Evolutionary conservation across 2,329 filamentous ascomycete species (phyloP).

Genomic region (Aulographum hederae): DNA sequence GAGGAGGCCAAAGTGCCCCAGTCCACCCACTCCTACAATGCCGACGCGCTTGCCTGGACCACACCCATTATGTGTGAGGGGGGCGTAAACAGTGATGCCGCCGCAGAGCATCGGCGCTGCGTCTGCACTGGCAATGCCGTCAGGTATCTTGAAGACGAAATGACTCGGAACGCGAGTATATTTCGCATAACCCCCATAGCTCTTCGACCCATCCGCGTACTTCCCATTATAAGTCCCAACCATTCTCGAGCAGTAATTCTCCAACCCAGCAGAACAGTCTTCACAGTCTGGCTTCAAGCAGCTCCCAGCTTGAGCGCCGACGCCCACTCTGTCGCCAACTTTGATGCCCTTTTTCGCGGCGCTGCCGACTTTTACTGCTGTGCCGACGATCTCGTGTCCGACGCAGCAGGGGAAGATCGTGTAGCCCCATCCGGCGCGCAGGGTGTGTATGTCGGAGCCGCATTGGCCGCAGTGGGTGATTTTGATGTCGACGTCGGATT

Average conservation of each 20-base stretch:
- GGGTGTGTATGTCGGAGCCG: constrained; percentile 18
- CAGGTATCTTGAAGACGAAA: constrained; percentile 42
- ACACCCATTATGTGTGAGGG: constrained; percentile 45
- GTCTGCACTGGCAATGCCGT: constrained; percentile 26
- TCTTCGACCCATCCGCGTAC: constrained; percentile 40
- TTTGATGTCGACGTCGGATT: constrained; percentile 15
- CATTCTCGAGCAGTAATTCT: constrained; percentile 22
- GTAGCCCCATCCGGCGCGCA: constrained; percentile 16
- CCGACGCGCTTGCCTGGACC: constrained; percentile 52
- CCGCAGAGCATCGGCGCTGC: constrained; percentile 60
- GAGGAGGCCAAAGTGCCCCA: constrained; percentile 56
- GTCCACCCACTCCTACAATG: constrained; percentile 52
- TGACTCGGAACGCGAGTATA: constrained; percentile 35
- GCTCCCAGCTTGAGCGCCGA: constrained; percentile 29
- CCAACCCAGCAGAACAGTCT: constrained; percentile 28
- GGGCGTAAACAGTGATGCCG: constrained; percentile 56
- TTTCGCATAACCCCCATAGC: constrained; percentile 45
- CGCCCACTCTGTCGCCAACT: constrained; percentile 25
- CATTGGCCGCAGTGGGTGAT: constrained; percentile 17
- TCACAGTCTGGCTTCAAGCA: constrained; percentile 31
- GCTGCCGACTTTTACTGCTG: constrained; percentile 18
- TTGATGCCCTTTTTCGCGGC: constrained; percentile 26
- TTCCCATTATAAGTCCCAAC: constrained; percentile 41
- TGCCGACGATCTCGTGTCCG: constrained; percentile 24
- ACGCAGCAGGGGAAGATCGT: constrained; percentile 18